These are phyloP conservation scores for Irpex sp. DNA, from an alignment of 1,284 basidiomycete genomes.

Conservation along the genomic window DNA sequence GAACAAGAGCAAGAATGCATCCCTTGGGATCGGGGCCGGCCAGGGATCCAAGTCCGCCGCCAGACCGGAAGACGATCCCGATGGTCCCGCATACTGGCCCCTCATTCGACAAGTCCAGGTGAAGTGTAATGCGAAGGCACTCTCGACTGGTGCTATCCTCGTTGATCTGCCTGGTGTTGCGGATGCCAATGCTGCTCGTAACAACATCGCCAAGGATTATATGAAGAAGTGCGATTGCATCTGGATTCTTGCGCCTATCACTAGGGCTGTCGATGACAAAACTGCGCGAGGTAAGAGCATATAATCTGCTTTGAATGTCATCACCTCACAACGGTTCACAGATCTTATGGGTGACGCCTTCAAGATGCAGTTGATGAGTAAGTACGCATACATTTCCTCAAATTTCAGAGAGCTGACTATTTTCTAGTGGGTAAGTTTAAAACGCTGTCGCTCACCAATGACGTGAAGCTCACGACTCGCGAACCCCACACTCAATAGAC, in stretches of 20 bases:
- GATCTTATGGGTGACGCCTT: background rate
- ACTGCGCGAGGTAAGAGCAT: slow-evolving; percentile 44
- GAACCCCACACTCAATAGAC: background rate
- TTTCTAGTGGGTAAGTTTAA: background rate
- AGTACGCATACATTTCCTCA: background rate
- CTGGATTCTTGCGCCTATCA: slow-evolving; percentile 53
- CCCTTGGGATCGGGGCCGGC: slow-evolving; percentile 18
- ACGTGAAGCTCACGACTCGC: background rate
- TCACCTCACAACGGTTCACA: background rate
- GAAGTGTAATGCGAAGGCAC: slow-evolving; percentile 43
- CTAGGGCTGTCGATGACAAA: slow-evolving; percentile 52
- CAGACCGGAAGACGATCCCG: slow-evolving; percentile 27
- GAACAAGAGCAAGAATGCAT: slow-evolving; percentile 17
- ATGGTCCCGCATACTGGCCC: slow-evolving; percentile 51
- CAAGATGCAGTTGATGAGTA: background rate
- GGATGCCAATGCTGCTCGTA: slow-evolving; percentile 53
- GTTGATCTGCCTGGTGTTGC: slow-evolving; percentile 61
- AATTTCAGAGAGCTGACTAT: background rate
- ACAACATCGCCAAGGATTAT: slow-evolving; percentile 52
- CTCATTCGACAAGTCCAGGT: slow-evolving; percentile 56
- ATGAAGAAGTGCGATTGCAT: slow-evolving; percentile 56
- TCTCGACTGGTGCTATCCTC: slow-evolving; percentile 51
- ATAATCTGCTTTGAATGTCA: background rate
- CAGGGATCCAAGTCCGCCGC: slow-evolving; percentile 8
- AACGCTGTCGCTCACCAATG: background rate